These are phyloP conservation scores for Paecilomyces dactylethromorphus DNA, from an alignment of 2,329 filamentous ascomycete species.

Conservation along the genomic window DNA sequence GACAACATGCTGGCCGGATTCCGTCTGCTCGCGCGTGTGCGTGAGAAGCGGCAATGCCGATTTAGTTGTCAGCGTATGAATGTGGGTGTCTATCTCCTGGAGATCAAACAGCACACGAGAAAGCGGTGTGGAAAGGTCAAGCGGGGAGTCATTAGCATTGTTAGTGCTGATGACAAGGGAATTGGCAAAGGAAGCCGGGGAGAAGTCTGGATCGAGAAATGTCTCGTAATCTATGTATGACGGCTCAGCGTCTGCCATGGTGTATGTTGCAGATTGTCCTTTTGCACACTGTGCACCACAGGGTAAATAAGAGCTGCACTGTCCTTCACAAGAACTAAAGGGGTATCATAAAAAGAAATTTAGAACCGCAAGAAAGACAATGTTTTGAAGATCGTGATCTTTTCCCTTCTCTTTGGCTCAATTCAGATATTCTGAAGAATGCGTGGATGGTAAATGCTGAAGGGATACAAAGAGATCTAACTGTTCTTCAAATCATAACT, in stretches of 20 bases:
- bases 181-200: conserved; percentile 77
- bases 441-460: background rate
- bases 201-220: conserved; percentile 79
- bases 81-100: conserved; percentile 94
- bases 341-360: background rate
- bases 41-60: conserved; percentile 74
- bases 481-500: conserved; percentile 3
- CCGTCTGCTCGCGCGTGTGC: conserved; percentile 68
- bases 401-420: background rate
- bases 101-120: conserved; percentile 93
- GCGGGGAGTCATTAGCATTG: conserved; percentile 78
- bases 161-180: conserved; percentile 82
- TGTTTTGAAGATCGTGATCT: background rate
- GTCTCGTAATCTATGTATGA: conserved; percentile 96
- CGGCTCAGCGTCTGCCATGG: conserved; percentile 39
- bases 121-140: conserved; percentile 90
- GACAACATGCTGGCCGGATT: conserved; percentile 66
- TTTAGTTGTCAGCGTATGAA: conserved; percentile 80
- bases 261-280: background rate
- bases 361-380: background rate
- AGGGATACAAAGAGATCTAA: background rate
- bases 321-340: background rate
- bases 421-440: background rate
- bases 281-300: background rate
- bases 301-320: background rate